These are phyloP conservation scores for Mycena sanguinolenta DNA, from an alignment of 768 basidiomycete genomes.

Conservation along the genomic window DNA sequence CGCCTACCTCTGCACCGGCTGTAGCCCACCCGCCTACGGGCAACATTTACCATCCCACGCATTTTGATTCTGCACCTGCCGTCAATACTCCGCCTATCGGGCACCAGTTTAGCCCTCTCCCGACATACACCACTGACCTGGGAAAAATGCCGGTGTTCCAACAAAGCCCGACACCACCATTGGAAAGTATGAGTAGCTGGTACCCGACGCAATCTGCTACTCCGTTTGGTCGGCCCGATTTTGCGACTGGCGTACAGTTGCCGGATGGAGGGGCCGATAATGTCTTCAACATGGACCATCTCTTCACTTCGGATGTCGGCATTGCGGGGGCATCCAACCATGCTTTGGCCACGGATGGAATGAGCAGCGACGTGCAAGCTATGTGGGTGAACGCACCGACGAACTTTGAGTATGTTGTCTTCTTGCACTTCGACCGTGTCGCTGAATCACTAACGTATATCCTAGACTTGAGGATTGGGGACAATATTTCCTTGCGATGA, in stretches of 20 bases:
- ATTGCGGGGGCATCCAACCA: not conserved
- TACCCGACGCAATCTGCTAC: slow-evolving; percentile 23
- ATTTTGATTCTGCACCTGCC: not conserved
- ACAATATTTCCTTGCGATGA: not conserved
- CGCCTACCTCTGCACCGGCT: not conserved
- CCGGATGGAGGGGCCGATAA: not conserved
- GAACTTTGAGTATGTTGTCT: not conserved
- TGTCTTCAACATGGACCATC: not conserved
- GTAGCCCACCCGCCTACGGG: not conserved
- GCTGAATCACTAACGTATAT: no score
- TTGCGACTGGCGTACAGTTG: not conserved
- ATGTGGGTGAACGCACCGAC: not conserved
- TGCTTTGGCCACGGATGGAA: not conserved
- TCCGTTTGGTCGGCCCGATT: slow-evolving; percentile 23
- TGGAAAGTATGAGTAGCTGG: slow-evolving; percentile 14
- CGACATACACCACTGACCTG: slow-evolving; percentile 29
- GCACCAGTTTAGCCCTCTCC: not conserved
- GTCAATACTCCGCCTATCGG: not conserved
- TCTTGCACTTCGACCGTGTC: not conserved
- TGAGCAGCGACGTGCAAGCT: not conserved
- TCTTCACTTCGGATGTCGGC: not conserved
- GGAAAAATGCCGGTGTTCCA: slow-evolving; percentile 20
- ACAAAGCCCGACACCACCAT: not conserved
- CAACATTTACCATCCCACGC: not conserved
- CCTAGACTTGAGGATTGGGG: not conserved